Percentiles rank a stretch among this genome's conserved stretches.
phyloP scores from a whole-genome alignment of 2,329 filamentous ascomycete genomes.

The Aureobasidium sp. region DNA sequence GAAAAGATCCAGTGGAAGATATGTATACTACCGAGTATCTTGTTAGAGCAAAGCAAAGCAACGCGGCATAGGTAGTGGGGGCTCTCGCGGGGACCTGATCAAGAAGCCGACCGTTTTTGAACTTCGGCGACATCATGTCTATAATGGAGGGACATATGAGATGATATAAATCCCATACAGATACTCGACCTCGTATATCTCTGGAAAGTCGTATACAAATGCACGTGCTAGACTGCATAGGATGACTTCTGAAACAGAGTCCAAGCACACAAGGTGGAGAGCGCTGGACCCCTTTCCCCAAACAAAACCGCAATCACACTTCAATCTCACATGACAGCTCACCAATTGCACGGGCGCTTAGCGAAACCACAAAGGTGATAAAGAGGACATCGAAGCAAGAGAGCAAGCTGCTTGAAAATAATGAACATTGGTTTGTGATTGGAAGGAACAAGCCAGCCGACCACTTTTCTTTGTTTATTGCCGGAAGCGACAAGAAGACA shows the following conservation, averaged over 20 bases:
- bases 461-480: conserved; percentile 4
- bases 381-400: not conserved
- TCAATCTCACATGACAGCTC: conserved; percentile 5
- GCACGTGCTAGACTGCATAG: not conserved
- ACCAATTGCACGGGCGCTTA: conserved; percentile 8
- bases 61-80: not conserved
- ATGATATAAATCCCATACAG: not conserved
- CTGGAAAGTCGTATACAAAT: not conserved
- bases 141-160: too few relatives aligned
- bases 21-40: not conserved
- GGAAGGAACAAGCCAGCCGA: not conserved
- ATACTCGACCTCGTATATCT: not conserved
- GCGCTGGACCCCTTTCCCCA: not conserved
- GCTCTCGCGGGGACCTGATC: not conserved
- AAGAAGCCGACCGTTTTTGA: not conserved
- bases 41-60: not conserved
- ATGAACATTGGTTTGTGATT: not conserved
- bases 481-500: not conserved
- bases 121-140: not conserved
- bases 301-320: not conserved
- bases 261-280: not conserved
- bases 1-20: not conserved
- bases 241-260: not conserved
- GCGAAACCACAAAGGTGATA: not conserved
- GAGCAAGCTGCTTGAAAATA: not conserved